These are phyloP conservation scores for Poa annua DNA, from an alignment of 176 grass and related monocot species.

Conservation along the genomic window DNA sequence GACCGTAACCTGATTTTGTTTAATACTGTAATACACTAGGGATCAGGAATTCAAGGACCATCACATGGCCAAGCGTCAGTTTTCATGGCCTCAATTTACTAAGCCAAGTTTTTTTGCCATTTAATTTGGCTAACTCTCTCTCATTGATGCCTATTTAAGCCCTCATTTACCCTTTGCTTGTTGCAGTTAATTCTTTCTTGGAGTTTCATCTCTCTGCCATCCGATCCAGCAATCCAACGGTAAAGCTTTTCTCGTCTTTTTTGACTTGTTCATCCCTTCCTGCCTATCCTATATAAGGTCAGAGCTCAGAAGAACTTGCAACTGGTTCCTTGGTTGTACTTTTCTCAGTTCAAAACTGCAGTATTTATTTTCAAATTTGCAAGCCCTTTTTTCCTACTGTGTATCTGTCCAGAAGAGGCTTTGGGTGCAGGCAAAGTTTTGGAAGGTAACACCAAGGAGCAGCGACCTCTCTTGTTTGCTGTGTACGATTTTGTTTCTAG, in stretches of 20 bases:
- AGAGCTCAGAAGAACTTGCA: neutral
- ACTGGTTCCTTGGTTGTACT: neutral
- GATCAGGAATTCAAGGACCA: conserved; percentile 26
- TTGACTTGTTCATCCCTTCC: neutral
- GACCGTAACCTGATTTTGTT: neutral
- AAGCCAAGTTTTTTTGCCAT: conserved; percentile 35
- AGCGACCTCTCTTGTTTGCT: neutral
- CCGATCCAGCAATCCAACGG: conserved; percentile 22
- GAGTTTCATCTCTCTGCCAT: neutral
- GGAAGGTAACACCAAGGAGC: conserved; percentile 32
- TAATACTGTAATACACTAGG: conserved; percentile 15
- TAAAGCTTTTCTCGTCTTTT: neutral
- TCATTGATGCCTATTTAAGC: conserved; percentile 37
- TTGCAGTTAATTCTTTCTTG: conserved; percentile 10
- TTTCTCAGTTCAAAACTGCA: neutral
- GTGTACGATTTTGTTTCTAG: neutral
- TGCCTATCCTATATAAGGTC: neutral
- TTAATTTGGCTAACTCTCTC: conserved; percentile 40
- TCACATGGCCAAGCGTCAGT: conserved; percentile 24
- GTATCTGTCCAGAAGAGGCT: neutral
- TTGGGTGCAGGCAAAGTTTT: neutral
- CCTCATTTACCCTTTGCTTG: neutral
- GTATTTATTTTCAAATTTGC: neutral
- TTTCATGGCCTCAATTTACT: conserved; percentile 15
- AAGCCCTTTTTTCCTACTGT: neutral